phyloP scores from a whole-genome alignment of 2,329 filamentous ascomycete genomes.

The Chalara sp. region DNA sequence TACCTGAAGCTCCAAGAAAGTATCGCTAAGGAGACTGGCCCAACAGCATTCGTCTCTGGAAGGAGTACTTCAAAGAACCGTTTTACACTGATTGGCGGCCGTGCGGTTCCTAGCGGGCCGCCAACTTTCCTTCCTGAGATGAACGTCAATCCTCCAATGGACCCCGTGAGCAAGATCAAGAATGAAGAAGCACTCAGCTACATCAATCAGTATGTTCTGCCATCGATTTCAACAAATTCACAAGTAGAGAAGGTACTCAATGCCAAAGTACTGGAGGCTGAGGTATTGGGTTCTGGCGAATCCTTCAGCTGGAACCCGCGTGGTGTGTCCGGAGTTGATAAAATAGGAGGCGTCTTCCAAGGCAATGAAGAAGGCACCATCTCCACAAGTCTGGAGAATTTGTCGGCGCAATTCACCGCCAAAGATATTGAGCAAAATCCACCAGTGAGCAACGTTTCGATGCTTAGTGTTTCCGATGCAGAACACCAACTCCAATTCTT shows the following conservation, averaged over 20 bases:
- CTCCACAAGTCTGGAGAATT: constrained; percentile 23
- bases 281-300: constrained; percentile 21
- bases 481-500: constrained; percentile 45
- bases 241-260: constrained; percentile 29
- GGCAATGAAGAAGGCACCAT: constrained; percentile 22
- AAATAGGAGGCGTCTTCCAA: constrained; percentile 9
- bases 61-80: constrained; percentile 49
- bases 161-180: constrained; percentile 59
- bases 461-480: constrained; percentile 57
- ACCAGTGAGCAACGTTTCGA: constrained; percentile 27
- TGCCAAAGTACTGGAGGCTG: constrained; percentile 23
- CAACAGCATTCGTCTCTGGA: constrained; percentile 48
- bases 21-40: constrained; percentile 45
- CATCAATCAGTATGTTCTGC: constrained; percentile 63
- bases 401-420: constrained; percentile 23
- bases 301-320: constrained; percentile 21
- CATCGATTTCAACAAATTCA: constrained; percentile 30
- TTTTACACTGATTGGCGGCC: constrained; percentile 57
- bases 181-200: constrained; percentile 60
- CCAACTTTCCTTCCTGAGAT: constrained; percentile 53
- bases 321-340: constrained; percentile 15
- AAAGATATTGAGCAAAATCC: constrained; percentile 22
- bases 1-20: constrained; percentile 63
- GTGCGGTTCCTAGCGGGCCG: constrained; percentile 56
- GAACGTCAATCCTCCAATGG: constrained; percentile 33